Percentiles rank a stretch among this genome's conserved stretches.
These are phyloP conservation scores for Smittium culicis DNA, from an alignment of 371 early-diverging fungal genomes.

Conservation along the genomic window DNA sequence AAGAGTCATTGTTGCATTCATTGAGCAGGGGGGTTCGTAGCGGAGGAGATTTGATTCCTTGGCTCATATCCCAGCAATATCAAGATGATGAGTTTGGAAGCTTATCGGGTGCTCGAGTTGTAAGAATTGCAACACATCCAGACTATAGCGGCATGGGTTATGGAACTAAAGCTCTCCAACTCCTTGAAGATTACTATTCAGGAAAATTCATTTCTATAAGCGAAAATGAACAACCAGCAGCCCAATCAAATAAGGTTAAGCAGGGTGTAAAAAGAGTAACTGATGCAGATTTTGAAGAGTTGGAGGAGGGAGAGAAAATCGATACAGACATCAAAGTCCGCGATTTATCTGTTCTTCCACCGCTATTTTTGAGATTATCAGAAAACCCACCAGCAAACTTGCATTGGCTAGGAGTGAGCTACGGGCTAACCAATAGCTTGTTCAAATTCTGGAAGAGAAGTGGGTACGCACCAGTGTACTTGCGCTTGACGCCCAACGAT, in stretches of 20 bases:
- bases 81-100: slow-evolving; percentile 93
- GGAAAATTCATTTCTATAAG: slow-evolving; percentile 56
- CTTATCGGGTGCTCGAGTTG: slow-evolving; percentile 92
- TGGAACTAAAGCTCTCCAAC: slow-evolving; percentile 76
- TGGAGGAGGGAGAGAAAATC: slow-evolving; percentile 43
- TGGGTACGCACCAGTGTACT: slow-evolving; percentile 84
- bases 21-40: slow-evolving; percentile 75
- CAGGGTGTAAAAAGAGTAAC: slow-evolving; percentile 23
- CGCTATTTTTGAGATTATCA: slow-evolving; percentile 63
- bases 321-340: slow-evolving; percentile 67
- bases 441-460: slow-evolving; percentile 95
- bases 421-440: slow-evolving; percentile 77
- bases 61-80: slow-evolving; percentile 92
- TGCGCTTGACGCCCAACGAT: slow-evolving; percentile 93
- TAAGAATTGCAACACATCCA: slow-evolving; percentile 99
- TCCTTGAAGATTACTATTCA: slow-evolving; percentile 72
- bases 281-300: slow-evolving; percentile 43
- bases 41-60: slow-evolving; percentile 96
- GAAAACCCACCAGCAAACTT: slow-evolving; percentile 66
- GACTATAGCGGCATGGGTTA: slow-evolving; percentile 97
- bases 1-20: slow-evolving; percentile 64
- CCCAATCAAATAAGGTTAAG: neutral
- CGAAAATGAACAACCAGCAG: slow-evolving; percentile 38
- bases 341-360: slow-evolving; percentile 79
- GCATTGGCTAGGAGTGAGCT: slow-evolving; percentile 96